Base-by-base conservation (phyloP, 495 filamentous ascomycete genomes). In the Xylaria flabelliformis region DNA sequence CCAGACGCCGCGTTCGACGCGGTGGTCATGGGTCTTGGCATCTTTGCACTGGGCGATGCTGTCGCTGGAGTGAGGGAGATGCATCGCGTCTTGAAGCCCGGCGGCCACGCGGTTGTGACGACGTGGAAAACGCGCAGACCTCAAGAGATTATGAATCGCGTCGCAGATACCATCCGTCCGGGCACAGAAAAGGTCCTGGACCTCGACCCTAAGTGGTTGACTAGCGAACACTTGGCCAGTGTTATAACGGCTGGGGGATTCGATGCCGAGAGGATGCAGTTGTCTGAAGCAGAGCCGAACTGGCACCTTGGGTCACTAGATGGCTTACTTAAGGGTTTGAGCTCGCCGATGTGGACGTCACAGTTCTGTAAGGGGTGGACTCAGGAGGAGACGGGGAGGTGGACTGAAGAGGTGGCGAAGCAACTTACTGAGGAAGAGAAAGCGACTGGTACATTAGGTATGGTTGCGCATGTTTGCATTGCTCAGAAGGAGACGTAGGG, bases 391-490 rank as follows among this genome's bases (percentile, higher is more conserved):
- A 70, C 68, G 46, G 67, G 36, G 21, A 62, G 65, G n/a, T 78
- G 77, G 75, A 71, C 56, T 26, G 74, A 72, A 15, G 73, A 80
- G 70, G 69, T 74, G 61, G 74, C 76, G 63, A 79, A 80, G 59
- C 77, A 77, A 58, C 73, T 81, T 26, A 78, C 73, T 19, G 80
- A 81, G 46, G 74, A 82, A 61, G 85, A 86, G 65, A 81, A 80
- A 74, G 78, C 81, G 72, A 84, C 84, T 69, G 81, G 82, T 12
- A 77, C 82, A 48, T 78, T 88, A 41, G 85, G 85, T 78, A 83
- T 88, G 71, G 79, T 88, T 48, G 84, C 87, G 1, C 82, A 85
- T 76, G 83, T 87, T 76, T 87, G 87, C 63, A 80, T 76, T 32
- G 74, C 72, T 56, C 66, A 48, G n/a, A 76, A 74, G 56, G 32